Evolutionary conservation across 1,284 basidiomycete species (phyloP), one percentile per base, ranked within the genome.

Genomic region (Inonotus hispidus): DNA sequence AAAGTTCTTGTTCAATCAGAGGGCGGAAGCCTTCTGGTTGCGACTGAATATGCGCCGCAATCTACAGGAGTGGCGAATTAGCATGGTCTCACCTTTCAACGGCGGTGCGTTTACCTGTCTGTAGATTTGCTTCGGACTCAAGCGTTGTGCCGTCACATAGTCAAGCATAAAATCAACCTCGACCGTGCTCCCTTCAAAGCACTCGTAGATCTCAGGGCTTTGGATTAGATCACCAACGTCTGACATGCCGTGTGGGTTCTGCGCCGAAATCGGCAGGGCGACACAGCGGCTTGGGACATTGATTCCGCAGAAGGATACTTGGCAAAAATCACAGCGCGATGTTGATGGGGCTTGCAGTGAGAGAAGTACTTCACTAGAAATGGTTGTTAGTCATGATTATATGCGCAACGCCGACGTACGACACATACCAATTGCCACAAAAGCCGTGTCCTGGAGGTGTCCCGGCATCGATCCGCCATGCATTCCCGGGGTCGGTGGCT

Each of bases 161-260:
- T 92, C 89, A 45, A 92, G 72, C 82, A 92, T 82, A 60, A 88
- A 81, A 39, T 92, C 90, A 14, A 89, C 89, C 71, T 92, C 89
- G 39, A 88, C 79, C 0, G 78, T 80, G 68, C 92, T 92, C 63
- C 79, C 79, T 65, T 86, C 82, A 69, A 92, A 92, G 65, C 81
- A 85, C 29, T 90, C 89, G 66, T 91, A 92, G 19, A 91, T 78
- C 60, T 88, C 85, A 0, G 81, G 71, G 45, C 85, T 88, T 66
- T 87, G 82, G 46, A 92, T 84, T 58, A 92, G 75, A 69, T 92
- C 90, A 35, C 80, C 72, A 23, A 90, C 69, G 61, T 85, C 86
- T 10, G 75, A 73, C 70, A 92, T 73, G 29, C 79, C 83, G 63
- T 90, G 84, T 2, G 84, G 87, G n/a, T 87, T 82, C 66, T 90